A percentile compares a stretch with the other conserved stretches of the same genome.
Evolutionary conservation across 805 yeast genomes (phyloP).

Genomic region (Torulaspora franciscae): DNA sequence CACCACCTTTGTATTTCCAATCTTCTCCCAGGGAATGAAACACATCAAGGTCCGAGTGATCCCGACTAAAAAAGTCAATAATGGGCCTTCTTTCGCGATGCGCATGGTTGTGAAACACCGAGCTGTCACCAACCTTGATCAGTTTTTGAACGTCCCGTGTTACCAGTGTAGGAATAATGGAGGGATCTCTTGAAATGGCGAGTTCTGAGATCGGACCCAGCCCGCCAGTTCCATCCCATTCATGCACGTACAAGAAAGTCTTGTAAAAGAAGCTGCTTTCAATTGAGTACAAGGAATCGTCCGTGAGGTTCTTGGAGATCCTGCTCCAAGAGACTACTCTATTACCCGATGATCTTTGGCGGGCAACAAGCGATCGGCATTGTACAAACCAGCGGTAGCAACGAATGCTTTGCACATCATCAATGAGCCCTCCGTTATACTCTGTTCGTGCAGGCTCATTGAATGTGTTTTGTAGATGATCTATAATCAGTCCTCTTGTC

Average conservation of each 20-base stretch:
- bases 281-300: conserved; percentile 16
- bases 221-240: conserved; percentile 10
- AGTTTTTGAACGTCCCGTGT: conserved; percentile 33
- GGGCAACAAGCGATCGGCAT: conserved; percentile 25
- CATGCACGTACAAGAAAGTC: conserved; percentile 31
- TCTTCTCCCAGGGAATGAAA: conserved; percentile 16
- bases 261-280: conserved; percentile 19
- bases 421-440: conserved; percentile 32
- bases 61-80: conserved; percentile 4
- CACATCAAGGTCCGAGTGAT: neutral
- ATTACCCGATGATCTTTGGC: conserved; percentile 2
- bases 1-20: conserved; percentile 46
- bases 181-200: conserved; percentile 38
- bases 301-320: conserved; percentile 25
- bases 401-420: conserved; percentile 29
- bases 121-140: conserved; percentile 32
- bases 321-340: conserved; percentile 24
- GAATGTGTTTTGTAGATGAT: conserved; percentile 5
- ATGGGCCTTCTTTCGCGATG: conserved; percentile 14
- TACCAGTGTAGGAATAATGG: conserved; percentile 37
- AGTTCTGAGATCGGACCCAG: conserved; percentile 42
- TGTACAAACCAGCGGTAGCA: conserved; percentile 33
- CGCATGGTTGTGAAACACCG: conserved; percentile 27
- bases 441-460: conserved; percentile 9
- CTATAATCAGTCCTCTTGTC: conserved; percentile 1